These are phyloP conservation scores for Neotropicomus parvogracilis DNA, from an alignment of 1,284 basidiomycete species.

Conservation along the genomic window DNA sequence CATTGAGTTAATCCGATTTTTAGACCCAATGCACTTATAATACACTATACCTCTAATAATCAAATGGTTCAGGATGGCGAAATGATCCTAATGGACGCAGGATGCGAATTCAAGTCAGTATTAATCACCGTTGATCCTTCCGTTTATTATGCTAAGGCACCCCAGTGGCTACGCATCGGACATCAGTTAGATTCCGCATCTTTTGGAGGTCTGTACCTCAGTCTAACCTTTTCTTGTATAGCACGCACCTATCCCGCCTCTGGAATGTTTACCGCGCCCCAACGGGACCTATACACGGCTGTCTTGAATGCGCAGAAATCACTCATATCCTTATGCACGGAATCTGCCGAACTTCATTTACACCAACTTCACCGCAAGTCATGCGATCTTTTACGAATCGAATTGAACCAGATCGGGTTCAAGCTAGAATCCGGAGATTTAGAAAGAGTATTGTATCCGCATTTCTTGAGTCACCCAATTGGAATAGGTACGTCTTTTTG, in stretches of 20 bases:
- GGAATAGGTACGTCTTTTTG: conserved; percentile 60
- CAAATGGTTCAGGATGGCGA: conserved; percentile 71
- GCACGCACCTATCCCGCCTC: conserved; percentile 88
- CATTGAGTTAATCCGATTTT: conserved; percentile 9
- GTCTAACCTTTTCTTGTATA: conserved; percentile 28
- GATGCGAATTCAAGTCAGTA: conserved; percentile 80
- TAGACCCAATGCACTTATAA: conserved; percentile 81
- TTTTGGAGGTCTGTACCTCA: conserved; percentile 1
- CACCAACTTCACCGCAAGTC: conserved; percentile 80
- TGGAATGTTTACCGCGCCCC: conserved; percentile 76
- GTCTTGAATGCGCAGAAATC: conserved; percentile 76
- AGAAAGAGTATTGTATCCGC: conserved; percentile 79
- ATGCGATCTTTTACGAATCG: conserved; percentile 65
- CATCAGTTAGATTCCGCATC: conserved; percentile 62
- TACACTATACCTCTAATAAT: conserved; percentile 92
- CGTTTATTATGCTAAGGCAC: conserved; percentile 7
- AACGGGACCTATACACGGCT: conserved; percentile 85
- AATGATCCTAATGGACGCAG: conserved; percentile 85
- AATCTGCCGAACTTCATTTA: conserved; percentile 53
- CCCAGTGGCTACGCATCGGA: conserved; percentile 90
- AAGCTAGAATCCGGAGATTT: conserved; percentile 61
- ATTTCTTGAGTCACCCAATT: conserved; percentile 83
- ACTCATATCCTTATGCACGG: conserved; percentile 61
- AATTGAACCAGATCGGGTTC: conserved; percentile 85
- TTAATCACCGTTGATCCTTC: conserved; percentile 2